Base-by-base conservation (phyloP, 495 filamentous ascomycete species). In the Hypoxylon subgilvum region DNA sequence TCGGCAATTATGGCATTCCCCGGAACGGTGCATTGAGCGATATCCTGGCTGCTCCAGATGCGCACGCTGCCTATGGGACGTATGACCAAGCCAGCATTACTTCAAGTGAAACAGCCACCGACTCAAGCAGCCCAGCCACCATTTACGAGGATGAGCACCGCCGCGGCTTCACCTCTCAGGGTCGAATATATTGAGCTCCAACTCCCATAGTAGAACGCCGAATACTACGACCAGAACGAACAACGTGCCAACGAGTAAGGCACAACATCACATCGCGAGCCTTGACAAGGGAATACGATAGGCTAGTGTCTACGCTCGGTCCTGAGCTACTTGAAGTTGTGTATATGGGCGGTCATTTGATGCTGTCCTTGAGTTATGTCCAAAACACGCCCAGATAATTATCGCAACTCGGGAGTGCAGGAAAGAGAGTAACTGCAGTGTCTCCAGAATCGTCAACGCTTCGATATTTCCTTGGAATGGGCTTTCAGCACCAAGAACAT, bases 41-140 rank as follows among this genome's bases (percentile, higher is more conserved):
- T n/a, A 42, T 64, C 7, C 16, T 55, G 19, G 41, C 48, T n/a
- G 7, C 52, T 14, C 71, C 62, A 10, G 65, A 69, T 2, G 47
- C 57, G 0, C 69, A 72, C 17, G 50, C 39, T 14, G 45, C 64
- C 10, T 81, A 80, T 50, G 76, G 74, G 16, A 71, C 76, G 58
- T 80, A 74, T 46, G 77, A 79, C n/a, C 73, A 76, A 27, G 67
- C 68, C 16, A 77, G 70, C 35, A 69, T 77, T 22, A 23, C 66
- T 1, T 69, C 72, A 27, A 74, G 70, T 48, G 71, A 64, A 4
- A 58, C 54, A 0, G 51, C 56, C 32, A 65, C 46, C 23, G 61
- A 63, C 18, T 71, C 67, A 18, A 71, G 66, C 17, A 71, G 72
- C 30, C 70, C 66, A 19, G 71, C 69, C 5, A 68, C 71, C 5